These are phyloP conservation scores for Psilocybe cyanescens DNA, from an alignment of 768 basidiomycete species.

Conservation along the genomic window DNA sequence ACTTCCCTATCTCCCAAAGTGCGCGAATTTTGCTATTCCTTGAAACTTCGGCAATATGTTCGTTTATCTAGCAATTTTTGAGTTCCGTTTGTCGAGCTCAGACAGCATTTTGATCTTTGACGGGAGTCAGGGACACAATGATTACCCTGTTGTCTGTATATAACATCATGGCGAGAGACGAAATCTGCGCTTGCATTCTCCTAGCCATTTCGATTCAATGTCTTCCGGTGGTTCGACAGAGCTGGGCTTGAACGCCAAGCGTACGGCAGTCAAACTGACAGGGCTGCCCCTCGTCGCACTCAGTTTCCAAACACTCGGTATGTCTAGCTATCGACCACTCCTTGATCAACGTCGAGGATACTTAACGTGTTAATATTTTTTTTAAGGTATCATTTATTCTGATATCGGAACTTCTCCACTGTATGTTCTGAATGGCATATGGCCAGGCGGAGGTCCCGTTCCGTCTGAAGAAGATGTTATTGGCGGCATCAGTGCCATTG, in stretches of 20 bases:
- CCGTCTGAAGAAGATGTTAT: conserved; percentile 65
- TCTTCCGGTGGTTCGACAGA: conserved; percentile 26
- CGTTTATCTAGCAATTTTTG: neutral
- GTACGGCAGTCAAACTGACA: conserved; percentile 33
- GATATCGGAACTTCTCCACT: conserved; percentile 64
- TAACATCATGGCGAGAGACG: neutral
- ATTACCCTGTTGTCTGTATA: neutral
- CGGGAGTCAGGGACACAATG: neutral
- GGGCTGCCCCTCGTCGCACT: conserved; percentile 35
- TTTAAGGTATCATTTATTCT: conserved; percentile 49
- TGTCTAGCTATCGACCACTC: neutral
- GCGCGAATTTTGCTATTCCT: conserved; percentile 39
- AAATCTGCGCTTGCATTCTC: neutral
- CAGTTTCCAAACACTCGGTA: conserved; percentile 39
- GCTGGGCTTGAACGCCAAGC: conserved; percentile 29
- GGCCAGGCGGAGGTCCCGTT: conserved; percentile 47
- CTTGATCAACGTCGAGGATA: neutral
- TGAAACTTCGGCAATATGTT: conserved; percentile 21
- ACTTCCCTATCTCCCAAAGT: conserved; percentile 2
- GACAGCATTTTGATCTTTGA: conserved; percentile 1
- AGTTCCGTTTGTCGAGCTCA: neutral
- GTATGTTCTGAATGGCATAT: conserved; percentile 70
- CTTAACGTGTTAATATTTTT: neutral
- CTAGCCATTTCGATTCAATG: conserved; percentile 7
- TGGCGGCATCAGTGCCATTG: conserved; percentile 63